Evolutionary conservation across 164 flowering plant genomes (phyloP).

Genomic region (Magnolia sinica): DNA sequence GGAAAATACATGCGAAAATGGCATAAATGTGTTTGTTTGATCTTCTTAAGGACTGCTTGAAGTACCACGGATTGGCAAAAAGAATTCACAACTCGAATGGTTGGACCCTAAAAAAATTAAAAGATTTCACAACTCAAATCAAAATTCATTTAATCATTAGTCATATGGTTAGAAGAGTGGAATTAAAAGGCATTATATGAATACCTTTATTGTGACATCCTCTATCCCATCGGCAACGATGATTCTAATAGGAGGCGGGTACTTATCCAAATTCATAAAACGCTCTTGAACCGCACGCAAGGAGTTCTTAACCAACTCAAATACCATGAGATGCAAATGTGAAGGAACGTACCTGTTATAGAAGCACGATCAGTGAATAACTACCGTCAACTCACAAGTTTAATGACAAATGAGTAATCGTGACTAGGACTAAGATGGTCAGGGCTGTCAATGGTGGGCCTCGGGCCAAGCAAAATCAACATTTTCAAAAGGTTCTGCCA

Average conservation of each 20-base stretch:
- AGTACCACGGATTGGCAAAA: too few relatives aligned
- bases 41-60: too few relatives aligned
- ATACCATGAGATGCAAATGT: conserved; percentile 96
- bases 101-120: too few relatives aligned
- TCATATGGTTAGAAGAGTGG: too few relatives aligned
- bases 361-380: not conserved
- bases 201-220: conserved; percentile 95
- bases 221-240: conserved; percentile 96
- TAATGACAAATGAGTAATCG: too few relatives aligned
- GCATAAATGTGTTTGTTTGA: too few relatives aligned
- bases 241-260: conserved; percentile 82
- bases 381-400: too few relatives aligned
- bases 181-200: not conserved
- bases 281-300: conserved; percentile 96
- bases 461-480: not conserved
- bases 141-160: too few relatives aligned
- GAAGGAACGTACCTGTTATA: conserved; percentile 79
- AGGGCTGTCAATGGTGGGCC: not conserved
- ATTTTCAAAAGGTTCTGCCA: not conserved
- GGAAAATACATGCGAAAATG: too few relatives aligned
- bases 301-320: conserved; percentile 98
- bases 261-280: conserved; percentile 76
- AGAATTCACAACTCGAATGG: too few relatives aligned
- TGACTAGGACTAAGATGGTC: not conserved
- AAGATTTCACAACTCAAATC: too few relatives aligned